Percentiles rank a stretch among this genome's conserved stretches.
phyloP scores from a whole-genome alignment of 2,329 filamentous ascomycete genomes.

The Pestalotiopsis sp. region DNA sequence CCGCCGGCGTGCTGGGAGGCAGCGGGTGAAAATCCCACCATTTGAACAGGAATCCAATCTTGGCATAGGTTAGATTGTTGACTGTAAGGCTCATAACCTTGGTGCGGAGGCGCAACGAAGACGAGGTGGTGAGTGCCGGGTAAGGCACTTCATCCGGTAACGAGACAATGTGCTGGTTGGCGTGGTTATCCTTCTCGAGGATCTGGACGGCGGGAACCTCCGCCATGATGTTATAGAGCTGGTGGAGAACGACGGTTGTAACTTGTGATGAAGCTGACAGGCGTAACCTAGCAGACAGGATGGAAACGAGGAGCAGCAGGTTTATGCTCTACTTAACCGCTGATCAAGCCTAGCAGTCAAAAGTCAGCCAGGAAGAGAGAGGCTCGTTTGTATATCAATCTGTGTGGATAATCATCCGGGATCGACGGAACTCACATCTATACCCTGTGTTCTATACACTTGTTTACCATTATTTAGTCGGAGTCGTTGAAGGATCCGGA shows the following conservation, averaged over 20 bases:
- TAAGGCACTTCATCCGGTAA: conserved; percentile 27
- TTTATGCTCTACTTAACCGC: no score
- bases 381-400: no score
- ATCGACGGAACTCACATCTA: no score
- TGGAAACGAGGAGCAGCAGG: background rate
- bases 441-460: no score
- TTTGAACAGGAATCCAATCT: conserved; percentile 26
- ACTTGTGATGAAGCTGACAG: background rate
- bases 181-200: conserved; percentile 32
- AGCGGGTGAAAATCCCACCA: conserved; percentile 49
- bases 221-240: conserved; percentile 21
- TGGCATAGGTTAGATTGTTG: conserved; percentile 39
- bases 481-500: no score
- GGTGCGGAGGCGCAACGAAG: conserved; percentile 33
- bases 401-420: no score
- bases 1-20: conserved; percentile 33
- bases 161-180: conserved; percentile 28
- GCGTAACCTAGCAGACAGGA: background rate
- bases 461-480: no score
- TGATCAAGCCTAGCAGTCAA: no score
- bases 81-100: conserved; percentile 31
- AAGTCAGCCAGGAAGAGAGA: no score
- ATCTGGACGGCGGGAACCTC: conserved; percentile 31
- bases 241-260: background rate
- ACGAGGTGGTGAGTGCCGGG: conserved; percentile 23